Conservation (phyloP, 257 asterid species). For the Nicotiana benthamiana region DNA sequence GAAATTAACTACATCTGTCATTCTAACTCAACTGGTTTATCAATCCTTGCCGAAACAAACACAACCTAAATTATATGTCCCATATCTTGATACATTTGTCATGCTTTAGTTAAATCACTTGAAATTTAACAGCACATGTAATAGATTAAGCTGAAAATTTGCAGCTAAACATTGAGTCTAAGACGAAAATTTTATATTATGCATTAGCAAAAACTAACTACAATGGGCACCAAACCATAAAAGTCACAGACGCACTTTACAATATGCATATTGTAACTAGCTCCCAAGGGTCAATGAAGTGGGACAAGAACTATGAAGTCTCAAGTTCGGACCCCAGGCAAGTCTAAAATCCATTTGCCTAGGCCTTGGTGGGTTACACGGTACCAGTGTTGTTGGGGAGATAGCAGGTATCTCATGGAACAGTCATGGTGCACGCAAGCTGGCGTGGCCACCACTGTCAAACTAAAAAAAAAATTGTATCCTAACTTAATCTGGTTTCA, state of each 20-base stretch:
- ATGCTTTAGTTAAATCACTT: background rate
- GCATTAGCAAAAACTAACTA: background rate
- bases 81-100: background rate
- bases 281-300: no score
- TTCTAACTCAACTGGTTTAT: background rate
- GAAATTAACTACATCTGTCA: background rate
- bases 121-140: background rate
- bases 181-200: background rate
- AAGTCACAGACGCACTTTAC: background rate
- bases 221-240: background rate
- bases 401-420: no score
- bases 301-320: no score
- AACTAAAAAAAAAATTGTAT: background rate
- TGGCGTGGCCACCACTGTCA: no score
- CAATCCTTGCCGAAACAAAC: background rate
- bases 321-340: no score
- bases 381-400: no score
- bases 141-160: background rate
- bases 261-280: background rate
- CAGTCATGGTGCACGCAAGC: no score
- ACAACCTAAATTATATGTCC: background rate
- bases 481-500: background rate
- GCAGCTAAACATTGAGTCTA: background rate
- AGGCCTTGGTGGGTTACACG: no score
- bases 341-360: no score